Conservation (phyloP, 768 basidiomycete species). For the Tubosaeta brunneosetosa region DNA sequence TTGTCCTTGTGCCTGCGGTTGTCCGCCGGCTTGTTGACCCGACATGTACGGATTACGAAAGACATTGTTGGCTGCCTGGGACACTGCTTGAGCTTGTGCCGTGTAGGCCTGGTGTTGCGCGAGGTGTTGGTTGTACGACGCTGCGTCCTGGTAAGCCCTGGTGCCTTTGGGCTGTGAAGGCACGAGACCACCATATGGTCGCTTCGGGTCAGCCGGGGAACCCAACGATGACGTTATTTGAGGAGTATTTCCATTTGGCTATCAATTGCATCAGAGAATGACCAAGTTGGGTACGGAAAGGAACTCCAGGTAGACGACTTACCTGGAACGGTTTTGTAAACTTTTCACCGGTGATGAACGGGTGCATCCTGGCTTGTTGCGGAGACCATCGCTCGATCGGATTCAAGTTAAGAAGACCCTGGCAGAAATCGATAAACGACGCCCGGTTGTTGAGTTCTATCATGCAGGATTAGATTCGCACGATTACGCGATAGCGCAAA, state of each 20-base stretch:
- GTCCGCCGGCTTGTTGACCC: constrained; percentile 37
- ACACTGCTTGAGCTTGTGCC: constrained; percentile 74
- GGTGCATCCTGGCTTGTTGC: constrained; percentile 91
- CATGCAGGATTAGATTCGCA: constrained; percentile 14
- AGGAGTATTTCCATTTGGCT: constrained; percentile 50
- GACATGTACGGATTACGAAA: constrained; percentile 82
- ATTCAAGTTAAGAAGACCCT: constrained; percentile 89
- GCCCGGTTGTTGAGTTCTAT: constrained; percentile 90
- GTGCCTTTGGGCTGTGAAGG: constrained; percentile 84
- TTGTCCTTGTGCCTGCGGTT: constrained; percentile 23
- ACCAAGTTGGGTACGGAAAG: background rate
- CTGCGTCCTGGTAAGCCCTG: constrained; percentile 86
- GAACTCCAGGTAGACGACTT: constrained; percentile 26
- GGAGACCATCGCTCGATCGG: constrained; percentile 96
- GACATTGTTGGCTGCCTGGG: constrained; percentile 62
- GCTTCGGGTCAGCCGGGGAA: constrained; percentile 60
- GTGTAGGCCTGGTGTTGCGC: constrained; percentile 92
- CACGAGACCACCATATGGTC: constrained; percentile 90
- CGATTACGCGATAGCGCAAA: constrained; percentile 7
- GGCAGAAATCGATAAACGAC: constrained; percentile 96
- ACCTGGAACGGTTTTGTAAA: constrained; percentile 84
- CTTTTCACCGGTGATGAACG: constrained; percentile 98
- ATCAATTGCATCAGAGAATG: constrained; percentile 4
- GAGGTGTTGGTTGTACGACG: constrained; percentile 90
- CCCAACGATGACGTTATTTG: constrained; percentile 29